Conservation (phyloP, 2,329 filamentous ascomycete species). For the Lomentospora prolificans region DNA sequence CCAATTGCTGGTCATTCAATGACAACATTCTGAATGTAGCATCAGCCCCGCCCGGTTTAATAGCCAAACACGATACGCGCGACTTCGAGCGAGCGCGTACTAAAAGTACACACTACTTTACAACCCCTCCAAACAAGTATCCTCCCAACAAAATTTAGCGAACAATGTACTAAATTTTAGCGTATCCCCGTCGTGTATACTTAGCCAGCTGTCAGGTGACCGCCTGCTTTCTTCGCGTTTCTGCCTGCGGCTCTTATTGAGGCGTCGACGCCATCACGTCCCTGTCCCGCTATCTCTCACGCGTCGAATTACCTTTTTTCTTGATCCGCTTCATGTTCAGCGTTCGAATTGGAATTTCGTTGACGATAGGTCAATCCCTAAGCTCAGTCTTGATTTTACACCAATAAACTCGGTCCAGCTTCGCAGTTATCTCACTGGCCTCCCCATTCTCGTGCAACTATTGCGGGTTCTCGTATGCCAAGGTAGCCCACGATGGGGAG, state of each 20-base stretch:
- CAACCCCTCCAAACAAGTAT: neutral
- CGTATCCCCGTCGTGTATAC: neutral
- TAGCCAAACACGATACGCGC: neutral
- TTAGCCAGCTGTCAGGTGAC: constrained; percentile 20
- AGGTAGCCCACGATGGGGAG: constrained; percentile 5
- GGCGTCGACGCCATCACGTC: constrained; percentile 12
- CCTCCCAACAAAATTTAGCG: neutral
- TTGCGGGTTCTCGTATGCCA: neutral
- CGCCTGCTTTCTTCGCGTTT: constrained; percentile 27
- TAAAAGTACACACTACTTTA: neutral
- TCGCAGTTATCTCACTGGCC: too few species aligned
- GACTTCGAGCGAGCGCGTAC: neutral
- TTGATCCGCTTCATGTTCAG: neutral
- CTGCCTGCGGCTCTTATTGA: constrained; percentile 11
- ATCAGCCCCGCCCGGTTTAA: too few species aligned
- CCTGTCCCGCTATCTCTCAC: constrained; percentile 3
- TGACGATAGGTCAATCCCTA: too few species aligned
- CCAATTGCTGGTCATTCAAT: neutral
- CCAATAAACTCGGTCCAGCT: too few species aligned
- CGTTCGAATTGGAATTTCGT: too few species aligned
- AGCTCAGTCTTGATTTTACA: too few species aligned
- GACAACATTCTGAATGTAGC: too few species aligned
- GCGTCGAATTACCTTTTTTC: neutral
- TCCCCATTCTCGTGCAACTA: neutral
- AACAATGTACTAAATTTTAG: neutral